phyloP scores from a whole-genome alignment of 768 basidiomycete species.

The Postia placenta region DNA sequence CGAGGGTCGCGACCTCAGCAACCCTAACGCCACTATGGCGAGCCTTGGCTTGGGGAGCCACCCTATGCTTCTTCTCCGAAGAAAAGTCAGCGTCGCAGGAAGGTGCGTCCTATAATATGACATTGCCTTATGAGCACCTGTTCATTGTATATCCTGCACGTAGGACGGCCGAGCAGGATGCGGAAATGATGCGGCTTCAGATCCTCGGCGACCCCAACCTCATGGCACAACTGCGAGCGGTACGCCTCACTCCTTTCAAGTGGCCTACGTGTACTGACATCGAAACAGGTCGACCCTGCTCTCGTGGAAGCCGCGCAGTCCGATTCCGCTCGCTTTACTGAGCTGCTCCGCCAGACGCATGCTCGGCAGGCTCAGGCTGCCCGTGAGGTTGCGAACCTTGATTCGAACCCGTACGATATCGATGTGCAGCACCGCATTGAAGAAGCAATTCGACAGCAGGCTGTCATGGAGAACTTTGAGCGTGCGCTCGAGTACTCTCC shows the following conservation, averaged over 20 bases:
- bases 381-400: slow-evolving; percentile 60
- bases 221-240: slow-evolving; percentile 68
- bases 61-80: slow-evolving; percentile 63
- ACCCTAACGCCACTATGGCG: slow-evolving; percentile 63
- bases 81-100: slow-evolving; percentile 48
- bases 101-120: slow-evolving; percentile 26
- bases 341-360: slow-evolving; percentile 58
- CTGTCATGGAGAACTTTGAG: slow-evolving; percentile 86
- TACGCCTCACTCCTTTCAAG: slow-evolving; percentile 36
- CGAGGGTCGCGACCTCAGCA: slow-evolving; percentile 58
- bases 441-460: slow-evolving; percentile 86
- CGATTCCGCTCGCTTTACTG: slow-evolving; percentile 69
- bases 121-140: not conserved
- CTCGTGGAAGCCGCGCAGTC: slow-evolving; percentile 63
- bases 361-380: slow-evolving; percentile 50
- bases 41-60: slow-evolving; percentile 57
- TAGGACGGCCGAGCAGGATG: slow-evolving; percentile 70
- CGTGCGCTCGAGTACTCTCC: slow-evolving; percentile 93
- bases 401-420: slow-evolving; percentile 86
- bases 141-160: not conserved
- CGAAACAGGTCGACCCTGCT: slow-evolving; percentile 69
- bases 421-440: slow-evolving; percentile 93
- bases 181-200: slow-evolving; percentile 89
- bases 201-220: slow-evolving; percentile 78
- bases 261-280: not conserved